Evolutionary conservation across 331 rosid species (phyloP).

Genomic region (Phaseolus coccineus): DNA sequence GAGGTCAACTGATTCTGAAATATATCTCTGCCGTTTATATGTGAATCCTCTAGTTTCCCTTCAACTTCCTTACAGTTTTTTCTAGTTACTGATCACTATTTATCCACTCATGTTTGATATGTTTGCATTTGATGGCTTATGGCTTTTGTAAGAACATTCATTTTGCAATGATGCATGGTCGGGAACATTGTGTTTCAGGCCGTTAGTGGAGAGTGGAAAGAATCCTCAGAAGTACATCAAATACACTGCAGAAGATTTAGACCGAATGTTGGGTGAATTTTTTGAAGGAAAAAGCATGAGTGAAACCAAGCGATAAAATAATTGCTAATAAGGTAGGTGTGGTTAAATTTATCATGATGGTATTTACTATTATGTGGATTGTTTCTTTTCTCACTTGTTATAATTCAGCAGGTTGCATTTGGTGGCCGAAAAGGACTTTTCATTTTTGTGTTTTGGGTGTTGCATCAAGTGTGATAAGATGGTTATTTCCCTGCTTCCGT

Average conservation of each 20-base stretch:
- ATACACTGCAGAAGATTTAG: slow-evolving; percentile 86
- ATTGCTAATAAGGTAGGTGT: slow-evolving; percentile 18
- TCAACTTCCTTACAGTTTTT: background rate
- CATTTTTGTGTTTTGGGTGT: slow-evolving; percentile 13
- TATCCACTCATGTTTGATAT: background rate
- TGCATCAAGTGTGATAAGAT: slow-evolving; percentile 28
- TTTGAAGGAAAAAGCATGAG: slow-evolving; percentile 87
- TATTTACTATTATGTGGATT: background rate
- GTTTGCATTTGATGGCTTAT: background rate
- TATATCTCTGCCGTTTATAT: background rate
- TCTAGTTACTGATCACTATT: background rate
- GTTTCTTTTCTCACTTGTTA: slow-evolving; percentile 17
- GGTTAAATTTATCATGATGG: background rate
- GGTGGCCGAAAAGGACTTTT: slow-evolving; percentile 30
- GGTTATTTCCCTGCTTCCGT: slow-evolving; percentile 17
- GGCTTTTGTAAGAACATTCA: background rate
- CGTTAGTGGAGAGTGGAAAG: slow-evolving; percentile 85
- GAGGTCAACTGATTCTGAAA: background rate
- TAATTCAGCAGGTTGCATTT: slow-evolving; percentile 36
- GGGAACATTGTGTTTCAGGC: slow-evolving; percentile 56
- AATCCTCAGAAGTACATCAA: slow-evolving; percentile 84
- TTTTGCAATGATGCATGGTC: slow-evolving; percentile 32
- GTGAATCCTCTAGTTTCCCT: background rate
- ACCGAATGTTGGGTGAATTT: slow-evolving; percentile 94
- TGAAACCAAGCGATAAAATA: slow-evolving; percentile 65